These are phyloP conservation scores for Fusarium sp. DNA, from an alignment of 2,329 filamentous ascomycete species.

Conservation along the genomic window DNA sequence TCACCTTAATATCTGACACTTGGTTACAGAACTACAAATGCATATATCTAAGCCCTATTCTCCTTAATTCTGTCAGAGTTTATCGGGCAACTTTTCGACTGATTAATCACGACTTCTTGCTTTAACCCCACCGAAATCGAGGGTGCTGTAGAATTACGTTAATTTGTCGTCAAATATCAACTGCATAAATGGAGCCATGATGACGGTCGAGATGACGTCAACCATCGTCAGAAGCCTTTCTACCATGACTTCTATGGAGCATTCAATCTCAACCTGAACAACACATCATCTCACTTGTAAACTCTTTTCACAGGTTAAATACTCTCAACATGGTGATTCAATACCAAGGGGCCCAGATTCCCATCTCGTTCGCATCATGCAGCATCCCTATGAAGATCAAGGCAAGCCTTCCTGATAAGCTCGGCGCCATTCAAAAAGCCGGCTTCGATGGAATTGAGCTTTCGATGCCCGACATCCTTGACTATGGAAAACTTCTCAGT, in stretches of 20 bases:
- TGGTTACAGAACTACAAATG: too few relatives aligned
- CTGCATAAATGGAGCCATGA: neutral
- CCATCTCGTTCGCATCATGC: slow-evolving; percentile 63
- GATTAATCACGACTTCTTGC: too few relatives aligned
- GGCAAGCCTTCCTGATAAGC: slow-evolving; percentile 68
- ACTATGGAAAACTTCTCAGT: slow-evolving; percentile 66
- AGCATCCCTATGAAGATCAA: slow-evolving; percentile 61
- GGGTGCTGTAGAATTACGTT: too few relatives aligned
- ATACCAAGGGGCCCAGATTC: slow-evolving; percentile 5
- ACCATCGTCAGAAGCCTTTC: neutral
- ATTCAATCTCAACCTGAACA: too few relatives aligned
- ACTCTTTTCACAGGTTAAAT: rapidly evolving
- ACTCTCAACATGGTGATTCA: slow-evolving; percentile 9
- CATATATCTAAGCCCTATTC: too few relatives aligned
- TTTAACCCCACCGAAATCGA: too few relatives aligned
- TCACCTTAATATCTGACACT: too few relatives aligned
- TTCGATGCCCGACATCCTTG: slow-evolving; percentile 77
- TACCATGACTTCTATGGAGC: neutral
- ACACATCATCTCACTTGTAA: neutral
- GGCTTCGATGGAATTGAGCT: slow-evolving; percentile 79
- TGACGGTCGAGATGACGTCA: slow-evolving; percentile 25
- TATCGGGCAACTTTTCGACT: too few relatives aligned
- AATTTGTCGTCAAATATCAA: too few relatives aligned
- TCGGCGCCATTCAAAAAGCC: slow-evolving; percentile 71
- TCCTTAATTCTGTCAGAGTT: too few relatives aligned